phyloP scores from a whole-genome alignment of 192 early-diverging fungal species.

The Coemansia sp. region DNA sequence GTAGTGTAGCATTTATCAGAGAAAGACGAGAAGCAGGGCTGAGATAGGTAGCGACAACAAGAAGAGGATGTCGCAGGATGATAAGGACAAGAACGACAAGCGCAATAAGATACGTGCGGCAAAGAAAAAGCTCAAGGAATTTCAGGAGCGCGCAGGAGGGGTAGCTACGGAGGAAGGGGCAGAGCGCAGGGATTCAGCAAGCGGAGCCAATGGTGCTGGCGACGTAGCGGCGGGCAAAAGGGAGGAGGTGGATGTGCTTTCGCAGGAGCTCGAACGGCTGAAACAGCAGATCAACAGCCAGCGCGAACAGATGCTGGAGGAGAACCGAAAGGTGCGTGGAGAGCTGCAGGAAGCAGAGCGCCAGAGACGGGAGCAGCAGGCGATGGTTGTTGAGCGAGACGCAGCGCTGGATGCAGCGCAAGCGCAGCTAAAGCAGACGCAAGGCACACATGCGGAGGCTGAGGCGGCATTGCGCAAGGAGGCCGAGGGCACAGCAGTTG shows the following conservation, averaged over 20 bases:
- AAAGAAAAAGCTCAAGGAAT: constrained; percentile 52
- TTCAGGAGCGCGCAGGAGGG: constrained; percentile 47
- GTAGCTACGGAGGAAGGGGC: constrained; percentile 3
- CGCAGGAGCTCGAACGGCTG: constrained; percentile 40
- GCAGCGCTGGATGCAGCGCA: constrained; percentile 7
- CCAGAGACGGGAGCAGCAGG: constrained; percentile 10
- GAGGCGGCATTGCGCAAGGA: constrained; percentile 6
- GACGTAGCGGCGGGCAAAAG: constrained; percentile 6
- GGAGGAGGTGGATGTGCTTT: constrained; percentile 32
- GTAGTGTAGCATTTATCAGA: not conserved
- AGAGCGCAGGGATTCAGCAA: not conserved
- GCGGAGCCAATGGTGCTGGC: not conserved
- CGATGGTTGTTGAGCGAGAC: constrained; percentile 4
- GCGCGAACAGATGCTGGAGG: constrained; percentile 37
- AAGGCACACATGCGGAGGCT: constrained; percentile 7
- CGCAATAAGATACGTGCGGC: constrained; percentile 48
- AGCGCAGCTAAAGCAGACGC: constrained; percentile 10
- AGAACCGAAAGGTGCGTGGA: constrained; percentile 24
- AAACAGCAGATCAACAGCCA: constrained; percentile 39
- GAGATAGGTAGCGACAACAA: not conserved
- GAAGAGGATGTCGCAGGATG: constrained; percentile 13
- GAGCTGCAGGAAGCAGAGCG: constrained; percentile 20
- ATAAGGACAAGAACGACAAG: constrained; percentile 29
- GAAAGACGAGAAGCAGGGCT: not conserved
- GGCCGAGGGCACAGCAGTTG: not conserved